Base-by-base conservation (phyloP, 371 early-diverging fungal species). In the Syncephalis plumigaleata region DNA sequence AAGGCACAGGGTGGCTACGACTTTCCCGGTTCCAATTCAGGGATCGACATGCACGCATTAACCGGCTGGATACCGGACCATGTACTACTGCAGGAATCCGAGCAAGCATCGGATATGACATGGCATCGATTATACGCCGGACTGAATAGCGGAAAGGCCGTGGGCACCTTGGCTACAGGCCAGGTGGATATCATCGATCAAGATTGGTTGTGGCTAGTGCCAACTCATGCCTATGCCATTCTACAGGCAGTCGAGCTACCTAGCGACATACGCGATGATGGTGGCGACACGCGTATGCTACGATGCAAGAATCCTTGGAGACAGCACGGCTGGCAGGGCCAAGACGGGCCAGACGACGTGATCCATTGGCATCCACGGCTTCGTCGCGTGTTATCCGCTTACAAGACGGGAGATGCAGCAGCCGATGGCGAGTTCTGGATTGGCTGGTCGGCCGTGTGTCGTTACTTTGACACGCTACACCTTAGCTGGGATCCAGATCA, bases 11-110 rank as follows among this genome's bases (percentile, higher is more conserved):
- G 91, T 27, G 92, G 92, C 31, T 92, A 90, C 58, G 82, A 84
- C 55, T 92, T 90, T 54, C 89, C 87, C 3, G 92, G 92, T 44
- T 89, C 88, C 24, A 89, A 88, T 58, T 85, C 91, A 4, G 85
- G 89, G 38, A 86, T 86, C 39, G 91, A 91, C 61, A 57, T 91
- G 43, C 77, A 89, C 53, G 78, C 84, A 9, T 61, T 91, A 53
- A 89, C 92, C 4, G 89, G 87, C 2, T 91, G 92, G 92, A 81
- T 89, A 24, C 92, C 92, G 1, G 92, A 91, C 49, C 81, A 87
- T 31, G 31, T 31, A 31, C 7, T 46, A 67, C 89, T 7, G 87
- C 87, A 59, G 73, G 87, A 39, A 71, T 78, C n/a, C 31, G 84
- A 84, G 71, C 65, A 67, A 59, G 57, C 48, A 15, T 23, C 17